These are phyloP conservation scores for Balamuthia mandrillaris DNA, from an alignment of 208 protist species.

Conservation along the genomic window DNA sequence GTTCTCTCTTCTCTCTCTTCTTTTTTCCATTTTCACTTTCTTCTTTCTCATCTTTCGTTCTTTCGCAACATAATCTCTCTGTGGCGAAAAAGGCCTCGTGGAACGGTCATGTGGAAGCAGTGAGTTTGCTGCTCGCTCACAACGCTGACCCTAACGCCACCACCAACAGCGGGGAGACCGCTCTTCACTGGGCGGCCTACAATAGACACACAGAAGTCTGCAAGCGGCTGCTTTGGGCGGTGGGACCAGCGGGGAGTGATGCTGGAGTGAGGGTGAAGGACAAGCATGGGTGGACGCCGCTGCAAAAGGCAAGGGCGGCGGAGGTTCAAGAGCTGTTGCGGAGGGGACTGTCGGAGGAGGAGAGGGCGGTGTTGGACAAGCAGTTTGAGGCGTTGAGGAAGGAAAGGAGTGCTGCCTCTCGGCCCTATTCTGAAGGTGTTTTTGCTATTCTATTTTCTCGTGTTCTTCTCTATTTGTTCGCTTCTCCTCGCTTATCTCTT, in stretches of 20 bases:
- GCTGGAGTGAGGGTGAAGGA: background rate
- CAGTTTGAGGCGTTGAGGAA: background rate
- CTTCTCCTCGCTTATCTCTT: no score
- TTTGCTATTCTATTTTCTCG: background rate
- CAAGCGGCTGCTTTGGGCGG: background rate
- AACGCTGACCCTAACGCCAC: background rate
- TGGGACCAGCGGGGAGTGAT: background rate
- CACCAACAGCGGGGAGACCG: slow-evolving; percentile 21
- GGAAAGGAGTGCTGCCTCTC: background rate
- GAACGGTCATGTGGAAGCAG: background rate
- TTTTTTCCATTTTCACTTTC: no score
- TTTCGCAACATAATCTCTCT: no score
- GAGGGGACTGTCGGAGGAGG: background rate
- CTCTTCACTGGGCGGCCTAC: background rate
- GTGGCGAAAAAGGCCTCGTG: no score
- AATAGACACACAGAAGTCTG: slow-evolving; percentile 16
- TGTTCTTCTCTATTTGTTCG: background rate
- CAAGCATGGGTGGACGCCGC: background rate
- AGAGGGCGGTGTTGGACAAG: background rate
- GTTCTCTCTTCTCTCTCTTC: no score
- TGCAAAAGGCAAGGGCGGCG: no score
- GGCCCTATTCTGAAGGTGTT: background rate
- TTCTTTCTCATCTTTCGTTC: no score
- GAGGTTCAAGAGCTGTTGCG: background rate
- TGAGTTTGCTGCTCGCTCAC: background rate